Conservation (phyloP, 306 rosid genomes). For the Boehmeria nivea region DNA sequence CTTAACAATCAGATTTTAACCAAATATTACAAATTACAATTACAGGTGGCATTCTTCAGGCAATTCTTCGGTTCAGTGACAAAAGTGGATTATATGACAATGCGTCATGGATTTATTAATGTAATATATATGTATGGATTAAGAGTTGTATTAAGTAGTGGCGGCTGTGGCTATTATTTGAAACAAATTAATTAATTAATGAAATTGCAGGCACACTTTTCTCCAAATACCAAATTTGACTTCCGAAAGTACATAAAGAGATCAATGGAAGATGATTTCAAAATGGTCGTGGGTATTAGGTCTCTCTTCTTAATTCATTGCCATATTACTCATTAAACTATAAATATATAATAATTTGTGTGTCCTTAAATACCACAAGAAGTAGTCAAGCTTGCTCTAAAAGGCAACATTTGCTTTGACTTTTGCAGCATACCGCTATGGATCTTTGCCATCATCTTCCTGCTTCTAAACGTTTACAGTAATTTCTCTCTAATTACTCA, state of each 20-base stretch:
- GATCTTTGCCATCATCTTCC: conserved; percentile 47
- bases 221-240: conserved; percentile 52
- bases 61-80: conserved; percentile 56
- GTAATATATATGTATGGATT: too few relatives aligned
- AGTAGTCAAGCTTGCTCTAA: too few relatives aligned
- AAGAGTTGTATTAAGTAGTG: too few relatives aligned
- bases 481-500: conserved; percentile 5
- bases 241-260: conserved; percentile 64
- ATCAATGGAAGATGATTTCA: conserved; percentile 77
- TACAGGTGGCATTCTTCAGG: conserved; percentile 60
- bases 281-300: conserved; percentile 67
- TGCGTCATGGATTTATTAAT: conserved; percentile 68
- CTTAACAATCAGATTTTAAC: too few relatives aligned
- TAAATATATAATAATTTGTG: too few relatives aligned
- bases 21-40: too few relatives aligned
- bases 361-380: too few relatives aligned
- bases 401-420: too few relatives aligned
- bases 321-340: not conserved
- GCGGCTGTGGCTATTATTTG: too few relatives aligned
- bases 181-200: not conserved
- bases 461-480: conserved; percentile 56
- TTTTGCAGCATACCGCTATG: conserved; percentile 55
- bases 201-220: conserved; percentile 55
- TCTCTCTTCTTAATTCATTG: conserved; percentile 2
- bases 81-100: conserved; percentile 66